Evolutionary conservation across 2,329 filamentous ascomycete genomes (phyloP).

Genomic region (Pseudonectria buxi): DNA sequence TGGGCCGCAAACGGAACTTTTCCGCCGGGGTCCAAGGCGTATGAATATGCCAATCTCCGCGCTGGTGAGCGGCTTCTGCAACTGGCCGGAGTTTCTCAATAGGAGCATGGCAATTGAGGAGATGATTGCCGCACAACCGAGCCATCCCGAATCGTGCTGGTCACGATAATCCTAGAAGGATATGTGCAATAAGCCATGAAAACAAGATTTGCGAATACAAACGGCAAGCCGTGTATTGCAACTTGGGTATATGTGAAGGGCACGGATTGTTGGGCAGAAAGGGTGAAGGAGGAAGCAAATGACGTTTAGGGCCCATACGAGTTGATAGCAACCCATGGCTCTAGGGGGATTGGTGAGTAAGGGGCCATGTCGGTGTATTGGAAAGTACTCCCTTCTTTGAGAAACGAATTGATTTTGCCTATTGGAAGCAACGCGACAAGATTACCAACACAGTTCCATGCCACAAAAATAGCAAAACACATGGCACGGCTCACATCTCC

Average conservation of each 20-base stretch:
- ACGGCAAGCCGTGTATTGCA: constrained; percentile 14
- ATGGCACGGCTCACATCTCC: constrained; percentile 3
- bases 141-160: constrained; percentile 4
- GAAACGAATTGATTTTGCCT: constrained; percentile 16
- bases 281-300: too few relatives aligned
- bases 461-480: not conserved
- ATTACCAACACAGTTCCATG: constrained; percentile 1
- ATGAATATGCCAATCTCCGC: constrained; percentile 56
- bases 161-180: not conserved
- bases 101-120: constrained; percentile 6
- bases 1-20: constrained; percentile 88
- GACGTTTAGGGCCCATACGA: too few relatives aligned
- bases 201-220: constrained; percentile 15
- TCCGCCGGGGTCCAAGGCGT: constrained; percentile 65
- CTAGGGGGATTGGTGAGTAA: too few relatives aligned
- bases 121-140: constrained; percentile 7
- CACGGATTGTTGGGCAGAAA: constrained; percentile 14
- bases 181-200: constrained; percentile 7
- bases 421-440: constrained; percentile 6
- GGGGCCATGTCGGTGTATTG: too few relatives aligned
- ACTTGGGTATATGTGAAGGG: constrained; percentile 7
- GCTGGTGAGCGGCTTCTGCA: constrained; percentile 54
- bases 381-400: constrained; percentile 10
- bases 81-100: constrained; percentile 30
- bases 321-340: too few relatives aligned